Conservation (phyloP, 2,329 filamentous ascomycete species). For the Bipolaris zeicola region DNA sequence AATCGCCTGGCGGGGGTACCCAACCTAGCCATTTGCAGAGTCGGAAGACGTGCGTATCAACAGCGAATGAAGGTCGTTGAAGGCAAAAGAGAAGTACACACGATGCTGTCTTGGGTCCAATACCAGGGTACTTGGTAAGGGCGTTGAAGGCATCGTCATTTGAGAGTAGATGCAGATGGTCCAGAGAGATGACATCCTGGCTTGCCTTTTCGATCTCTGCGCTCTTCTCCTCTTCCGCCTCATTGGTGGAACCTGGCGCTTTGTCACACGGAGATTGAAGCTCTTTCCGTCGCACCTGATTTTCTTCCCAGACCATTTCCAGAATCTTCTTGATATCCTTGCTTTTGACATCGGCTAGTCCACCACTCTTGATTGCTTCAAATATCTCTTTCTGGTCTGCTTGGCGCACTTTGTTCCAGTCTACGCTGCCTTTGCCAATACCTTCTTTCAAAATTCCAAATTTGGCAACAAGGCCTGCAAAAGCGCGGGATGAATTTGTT, state of each 20-base stretch:
- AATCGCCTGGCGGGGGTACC: slow-evolving; percentile 57
- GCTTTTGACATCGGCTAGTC: slow-evolving; percentile 72
- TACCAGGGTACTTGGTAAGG: slow-evolving; percentile 65
- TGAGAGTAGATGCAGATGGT: slow-evolving; percentile 63
- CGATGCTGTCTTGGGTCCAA: slow-evolving; percentile 69
- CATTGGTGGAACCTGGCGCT: slow-evolving; percentile 51
- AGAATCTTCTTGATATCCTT: slow-evolving; percentile 75
- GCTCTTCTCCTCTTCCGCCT: slow-evolving; percentile 59
- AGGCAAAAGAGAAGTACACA: slow-evolving; percentile 70
- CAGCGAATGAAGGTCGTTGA: slow-evolving; percentile 66
- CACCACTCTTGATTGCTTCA: slow-evolving; percentile 71
- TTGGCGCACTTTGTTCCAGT: slow-evolving; percentile 73
- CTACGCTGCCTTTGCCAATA: slow-evolving; percentile 71
- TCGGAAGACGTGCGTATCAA: slow-evolving; percentile 70
- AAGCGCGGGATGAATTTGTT: slow-evolving; percentile 67
- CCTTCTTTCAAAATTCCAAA: slow-evolving; percentile 69
- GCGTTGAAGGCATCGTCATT: slow-evolving; percentile 63
- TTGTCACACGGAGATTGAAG: slow-evolving; percentile 49
- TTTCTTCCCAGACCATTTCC: slow-evolving; percentile 72
- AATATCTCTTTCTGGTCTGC: slow-evolving; percentile 66
- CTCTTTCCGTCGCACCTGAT: slow-evolving; percentile 61
- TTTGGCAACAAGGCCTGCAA: slow-evolving; percentile 66
- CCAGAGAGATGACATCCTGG: slow-evolving; percentile 66
- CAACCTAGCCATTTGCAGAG: slow-evolving; percentile 66
- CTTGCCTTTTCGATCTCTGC: slow-evolving; percentile 63